Evolutionary conservation across 805 yeast species (phyloP), one percentile per base, ranked within the genome.

Genomic region (Candida fluviatilis): DNA sequence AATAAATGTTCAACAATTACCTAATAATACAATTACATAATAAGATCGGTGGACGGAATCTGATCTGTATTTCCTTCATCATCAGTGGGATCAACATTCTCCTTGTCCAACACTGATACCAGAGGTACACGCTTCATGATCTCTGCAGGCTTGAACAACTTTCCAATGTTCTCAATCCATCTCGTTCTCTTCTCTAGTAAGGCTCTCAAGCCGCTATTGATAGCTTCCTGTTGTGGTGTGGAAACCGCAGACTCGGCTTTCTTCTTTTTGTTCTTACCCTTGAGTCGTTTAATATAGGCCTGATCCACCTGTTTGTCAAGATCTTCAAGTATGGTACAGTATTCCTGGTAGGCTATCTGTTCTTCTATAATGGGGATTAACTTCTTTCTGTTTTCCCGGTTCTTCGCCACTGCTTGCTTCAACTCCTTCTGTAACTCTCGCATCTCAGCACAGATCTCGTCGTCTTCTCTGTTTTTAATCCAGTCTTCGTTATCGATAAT

Each of bases 281-380:
- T 79, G 39, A 84, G 74, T 42, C 97, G 71, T 58, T 89, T 84
- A 46, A 84, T 65, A 56, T 90, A 93, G 15, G 95, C 90, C 58
- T 87, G 97, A 57, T 93, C 99, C 26, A 93, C 90, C 62, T 93
- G 99, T 58, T 91, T 93, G 58, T 93, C 97, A 48, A 93, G 69
- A 55, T 93, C 98, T 40, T 93, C 98, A 42, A 89, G 62, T 37
- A 93, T 90, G 10, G 91, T 84, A 41, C 82, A 71, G 58, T 87
- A 93, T 58, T 93, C 99, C 57, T 91, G 96, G 80, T 90, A 93
- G 18, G 97, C 96, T 51, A 93, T 71, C 50, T 86, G 95, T 47
- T 85, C 93, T 49, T 89, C 91, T 12, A 93, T 73, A 1, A 82
- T 51, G 1, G 95, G 95, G 18, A 81, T 63, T 26, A 93, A 54